Evolutionary conservation across 495 filamentous ascomycete genomes (phyloP).

Genomic region (Pseudoneurospora amorphoporcata): DNA sequence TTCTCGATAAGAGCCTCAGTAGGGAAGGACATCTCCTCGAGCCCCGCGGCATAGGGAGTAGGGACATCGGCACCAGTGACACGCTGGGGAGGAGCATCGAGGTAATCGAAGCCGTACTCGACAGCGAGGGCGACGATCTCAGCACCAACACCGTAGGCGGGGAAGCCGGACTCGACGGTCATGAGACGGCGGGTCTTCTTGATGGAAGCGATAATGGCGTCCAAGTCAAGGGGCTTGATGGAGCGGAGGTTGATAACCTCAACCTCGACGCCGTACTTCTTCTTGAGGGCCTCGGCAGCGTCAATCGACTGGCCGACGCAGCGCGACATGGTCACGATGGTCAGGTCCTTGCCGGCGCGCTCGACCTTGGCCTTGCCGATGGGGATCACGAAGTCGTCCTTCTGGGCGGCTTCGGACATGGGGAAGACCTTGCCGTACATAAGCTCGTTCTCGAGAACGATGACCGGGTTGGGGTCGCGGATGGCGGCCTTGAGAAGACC

Average conservation of each 20-base stretch:
- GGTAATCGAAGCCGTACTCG: conserved; percentile 98
- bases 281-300: conserved; percentile 81
- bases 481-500: conserved; percentile 96
- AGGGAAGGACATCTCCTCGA: conserved; percentile 91
- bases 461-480: conserved; percentile 92
- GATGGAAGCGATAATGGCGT: conserved; percentile 87
- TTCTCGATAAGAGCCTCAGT: conserved; percentile 71
- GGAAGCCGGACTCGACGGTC: conserved; percentile 91
- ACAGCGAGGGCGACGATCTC: conserved; percentile 90
- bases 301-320: conserved; percentile 87
- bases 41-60: conserved; percentile 78
- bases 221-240: conserved; percentile 91
- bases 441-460: conserved; percentile 94
- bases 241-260: conserved; percentile 98
- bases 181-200: conserved; percentile 96
- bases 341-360: conserved; percentile 88
- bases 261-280: conserved; percentile 89
- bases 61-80: conserved; percentile 94
- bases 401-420: conserved; percentile 92
- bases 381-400: conserved; percentile 88
- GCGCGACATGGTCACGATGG: conserved; percentile 87
- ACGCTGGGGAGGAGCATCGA: conserved; percentile 84
- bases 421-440: conserved; percentile 90
- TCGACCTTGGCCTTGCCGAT: conserved; percentile 99
- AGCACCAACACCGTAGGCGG: conserved; percentile 79